Evolutionary conservation across 768 basidiomycete genomes (phyloP).

Genomic region (Suillus variegatus): DNA sequence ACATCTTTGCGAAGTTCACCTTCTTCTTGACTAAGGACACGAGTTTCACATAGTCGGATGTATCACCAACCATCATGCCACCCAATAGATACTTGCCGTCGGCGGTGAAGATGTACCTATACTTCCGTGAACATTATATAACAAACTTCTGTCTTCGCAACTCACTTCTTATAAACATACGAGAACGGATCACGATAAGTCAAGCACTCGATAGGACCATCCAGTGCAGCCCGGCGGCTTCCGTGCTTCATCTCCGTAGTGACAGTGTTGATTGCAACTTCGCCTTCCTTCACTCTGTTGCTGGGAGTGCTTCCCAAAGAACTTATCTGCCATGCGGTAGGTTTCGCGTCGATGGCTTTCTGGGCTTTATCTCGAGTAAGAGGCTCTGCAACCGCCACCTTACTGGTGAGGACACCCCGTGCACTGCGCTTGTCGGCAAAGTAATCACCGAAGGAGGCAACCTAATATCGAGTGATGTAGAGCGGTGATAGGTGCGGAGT

Average conservation of each 20-base stretch:
- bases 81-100: constrained; percentile 74
- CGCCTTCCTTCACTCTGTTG: background rate
- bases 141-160: background rate
- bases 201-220: constrained; percentile 55
- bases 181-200: constrained; percentile 73
- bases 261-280: constrained; percentile 6
- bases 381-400: constrained; percentile 8
- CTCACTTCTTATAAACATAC: constrained; percentile 67
- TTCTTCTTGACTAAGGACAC: constrained; percentile 72
- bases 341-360: background rate
- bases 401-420: constrained; percentile 11
- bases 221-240: constrained; percentile 23
- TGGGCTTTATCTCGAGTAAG: constrained; percentile 1
- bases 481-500: background rate
- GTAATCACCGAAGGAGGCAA: constrained; percentile 74
- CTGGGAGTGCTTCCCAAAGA: background rate
- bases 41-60: constrained; percentile 66
- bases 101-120: constrained; percentile 63
- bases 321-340: constrained; percentile 17
- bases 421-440: constrained; percentile 54
- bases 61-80: constrained; percentile 82
- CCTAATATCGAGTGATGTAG: constrained; percentile 23
- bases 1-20: constrained; percentile 31
- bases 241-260: background rate
- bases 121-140: constrained; percentile 1